These are phyloP conservation scores for Scleroderma citrinum DNA, from an alignment of 768 basidiomycete genomes.

Conservation along the genomic window DNA sequence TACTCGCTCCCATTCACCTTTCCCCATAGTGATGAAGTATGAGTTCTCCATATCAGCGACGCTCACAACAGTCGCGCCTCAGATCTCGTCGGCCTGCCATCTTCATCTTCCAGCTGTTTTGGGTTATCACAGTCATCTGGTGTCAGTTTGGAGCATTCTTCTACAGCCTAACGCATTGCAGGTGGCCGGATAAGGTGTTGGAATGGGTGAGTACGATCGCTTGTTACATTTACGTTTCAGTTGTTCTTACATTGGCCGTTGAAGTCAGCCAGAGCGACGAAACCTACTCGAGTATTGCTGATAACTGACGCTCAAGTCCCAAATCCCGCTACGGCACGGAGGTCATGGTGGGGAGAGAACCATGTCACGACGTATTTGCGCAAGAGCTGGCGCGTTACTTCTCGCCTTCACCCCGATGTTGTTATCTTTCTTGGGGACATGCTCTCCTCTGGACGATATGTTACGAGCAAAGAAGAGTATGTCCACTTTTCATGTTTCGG, in stretches of 20 bases:
- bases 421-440: constrained; percentile 79
- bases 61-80: constrained; percentile 18
- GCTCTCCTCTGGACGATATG: constrained; percentile 57
- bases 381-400: constrained; percentile 64
- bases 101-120: constrained; percentile 43
- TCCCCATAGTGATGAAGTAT: constrained; percentile 20
- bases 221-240: constrained; percentile 5
- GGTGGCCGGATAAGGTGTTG: constrained; percentile 46
- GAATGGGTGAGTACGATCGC: constrained; percentile 19
- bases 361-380: constrained; percentile 53
- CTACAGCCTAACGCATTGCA: constrained; percentile 52
- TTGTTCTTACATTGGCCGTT: constrained; percentile 7
- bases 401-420: constrained; percentile 49
- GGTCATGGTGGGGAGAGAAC: constrained; percentile 39
- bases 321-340: constrained; percentile 29
- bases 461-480: constrained; percentile 44
- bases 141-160: constrained; percentile 59
- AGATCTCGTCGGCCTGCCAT: constrained; percentile 28
- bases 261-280: constrained; percentile 7
- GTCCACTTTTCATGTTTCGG: constrained; percentile 9
- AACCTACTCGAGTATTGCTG: constrained; percentile 55
- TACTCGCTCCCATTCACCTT: not conserved
- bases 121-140: constrained; percentile 57
- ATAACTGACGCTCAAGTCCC: constrained; percentile 65
- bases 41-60: constrained; percentile 25